Percentiles rank a stretch among this genome's conserved stretches.
phyloP scores from a whole-genome alignment of 768 basidiomycete species.

The Pleurotus tuoliensis region DNA sequence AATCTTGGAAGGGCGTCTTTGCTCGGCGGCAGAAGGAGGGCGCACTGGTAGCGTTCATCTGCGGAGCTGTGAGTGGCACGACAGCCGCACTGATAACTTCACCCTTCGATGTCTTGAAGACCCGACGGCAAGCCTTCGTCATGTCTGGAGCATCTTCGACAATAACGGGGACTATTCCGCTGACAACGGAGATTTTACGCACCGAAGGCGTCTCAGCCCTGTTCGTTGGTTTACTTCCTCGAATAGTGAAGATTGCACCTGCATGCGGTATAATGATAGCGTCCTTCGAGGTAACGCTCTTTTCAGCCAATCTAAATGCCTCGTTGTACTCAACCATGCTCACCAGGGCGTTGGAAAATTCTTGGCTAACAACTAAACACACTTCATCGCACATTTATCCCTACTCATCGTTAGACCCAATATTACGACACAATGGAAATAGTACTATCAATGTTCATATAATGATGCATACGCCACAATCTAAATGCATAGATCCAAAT shows the following conservation, averaged over 20 bases:
- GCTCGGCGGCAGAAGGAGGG: conserved; percentile 50
- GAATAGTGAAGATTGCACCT: conserved; percentile 93
- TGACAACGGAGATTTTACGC: conserved; percentile 65
- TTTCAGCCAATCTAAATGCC: conserved; percentile 7
- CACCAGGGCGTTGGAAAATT: conserved; percentile 56
- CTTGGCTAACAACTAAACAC: conserved; percentile 34
- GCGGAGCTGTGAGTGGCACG: conserved; percentile 87
- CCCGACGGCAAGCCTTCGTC: conserved; percentile 80
- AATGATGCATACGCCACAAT: conserved; percentile 10
- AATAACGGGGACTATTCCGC: conserved; percentile 51
- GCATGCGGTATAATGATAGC: conserved; percentile 99
- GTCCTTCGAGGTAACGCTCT: conserved; percentile 71
- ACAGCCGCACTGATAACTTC: conserved; percentile 85
- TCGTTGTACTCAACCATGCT: conserved; percentile 3
- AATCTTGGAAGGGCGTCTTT: conserved; percentile 69
- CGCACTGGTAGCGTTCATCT: conserved; percentile 74
- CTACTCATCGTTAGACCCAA: not conserved
- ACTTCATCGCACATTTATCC: conserved; percentile 19
- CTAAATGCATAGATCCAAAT: conserved; percentile 12
- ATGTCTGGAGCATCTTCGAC: conserved; percentile 50
- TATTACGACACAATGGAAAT: not conserved
- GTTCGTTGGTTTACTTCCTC: conserved; percentile 81
- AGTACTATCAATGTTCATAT: conserved; percentile 7
- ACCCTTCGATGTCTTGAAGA: conserved; percentile 97
- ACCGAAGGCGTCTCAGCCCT: conserved; percentile 78